Base-by-base conservation (phyloP, 768 basidiomycete species). In the Grammothele lineata region DNA sequence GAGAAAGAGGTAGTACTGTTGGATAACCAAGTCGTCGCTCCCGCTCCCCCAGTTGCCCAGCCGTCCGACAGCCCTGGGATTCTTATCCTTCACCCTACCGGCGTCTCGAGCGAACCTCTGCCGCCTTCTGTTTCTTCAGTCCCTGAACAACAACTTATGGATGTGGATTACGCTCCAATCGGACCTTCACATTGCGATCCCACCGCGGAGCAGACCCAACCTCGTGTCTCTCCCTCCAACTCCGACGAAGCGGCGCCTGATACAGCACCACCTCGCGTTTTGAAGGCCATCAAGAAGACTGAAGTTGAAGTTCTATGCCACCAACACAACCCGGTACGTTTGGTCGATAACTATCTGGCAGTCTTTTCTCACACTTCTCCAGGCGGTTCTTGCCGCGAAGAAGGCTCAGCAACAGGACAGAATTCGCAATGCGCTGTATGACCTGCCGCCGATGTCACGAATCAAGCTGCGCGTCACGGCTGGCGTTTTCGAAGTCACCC, bases 281-380 rank as follows among this genome's bases (percentile, higher is more conserved):
- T 88, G 53, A 88, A 85, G 65, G 69, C 76, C 23, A 80, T 92
- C 61, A 83, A 72, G 70, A 92, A 92, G 66, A 62, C 75, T 7
- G 82, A 83, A 56, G 77, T 90, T 4, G 81, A 89, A 55, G 71
- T 92, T 11, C 65, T 94, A 3, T 98, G 94, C 61, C 69, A 83
- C 1, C 85, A 87, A 56, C 94, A 97, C 61, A 97, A 96, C 57
- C 92, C 92, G 8, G 93, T 94, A 62, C 53, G 90, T 73, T 34
- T 14, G 7, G 7, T 14, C 14, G 27, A 30, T 7, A 30, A 30
- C 14, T 7, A 7, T 7, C 7, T 14, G 7, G 27, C 7, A 14
- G 14, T 30, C 8, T 30, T 7, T 30, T 7, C 27, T 30, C 27
- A 30, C 14, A 7, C 27, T 7, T 25, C 32, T 50, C 8, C 54